Conservation (phyloP, 495 filamentous ascomycete genomes). For the Articulospora tetracladia region DNA sequence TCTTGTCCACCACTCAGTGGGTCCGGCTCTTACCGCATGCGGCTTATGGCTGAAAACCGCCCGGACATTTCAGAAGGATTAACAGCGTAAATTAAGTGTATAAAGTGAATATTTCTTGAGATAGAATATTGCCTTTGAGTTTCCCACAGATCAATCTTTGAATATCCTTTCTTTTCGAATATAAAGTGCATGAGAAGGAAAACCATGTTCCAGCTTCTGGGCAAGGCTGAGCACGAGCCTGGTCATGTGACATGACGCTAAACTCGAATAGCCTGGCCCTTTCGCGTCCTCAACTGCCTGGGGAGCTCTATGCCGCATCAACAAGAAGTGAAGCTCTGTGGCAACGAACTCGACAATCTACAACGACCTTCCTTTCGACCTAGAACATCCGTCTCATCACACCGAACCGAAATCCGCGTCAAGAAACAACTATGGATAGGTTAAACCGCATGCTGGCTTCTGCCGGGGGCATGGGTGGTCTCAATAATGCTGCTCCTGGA, state of each 20-base stretch:
- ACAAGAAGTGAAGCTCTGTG: constrained; percentile 13
- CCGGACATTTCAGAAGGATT: no score
- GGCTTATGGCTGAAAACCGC: neutral
- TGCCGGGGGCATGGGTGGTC: constrained; percentile 72
- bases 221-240: constrained; percentile 9
- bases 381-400: neutral
- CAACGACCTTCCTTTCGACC: neutral
- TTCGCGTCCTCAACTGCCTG: constrained; percentile 11
- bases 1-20: neutral
- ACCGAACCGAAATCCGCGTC: neutral
- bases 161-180: no score
- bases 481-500: constrained; percentile 64
- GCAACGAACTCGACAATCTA: constrained; percentile 10
- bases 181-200: no score
- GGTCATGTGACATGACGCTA: constrained; percentile 14
- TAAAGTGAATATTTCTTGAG: no score
- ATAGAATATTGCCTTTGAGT: no score
- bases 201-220: no score
- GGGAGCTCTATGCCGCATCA: constrained; percentile 8
- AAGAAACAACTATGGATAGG: constrained; percentile 65
- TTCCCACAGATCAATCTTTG: no score
- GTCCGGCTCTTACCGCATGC: neutral
- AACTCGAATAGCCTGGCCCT: neutral
- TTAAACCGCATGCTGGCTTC: constrained; percentile 77
- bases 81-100: no score